These are phyloP conservation scores for Saturnispora dispora DNA, from an alignment of 805 yeast genomes.

Conservation along the genomic window DNA sequence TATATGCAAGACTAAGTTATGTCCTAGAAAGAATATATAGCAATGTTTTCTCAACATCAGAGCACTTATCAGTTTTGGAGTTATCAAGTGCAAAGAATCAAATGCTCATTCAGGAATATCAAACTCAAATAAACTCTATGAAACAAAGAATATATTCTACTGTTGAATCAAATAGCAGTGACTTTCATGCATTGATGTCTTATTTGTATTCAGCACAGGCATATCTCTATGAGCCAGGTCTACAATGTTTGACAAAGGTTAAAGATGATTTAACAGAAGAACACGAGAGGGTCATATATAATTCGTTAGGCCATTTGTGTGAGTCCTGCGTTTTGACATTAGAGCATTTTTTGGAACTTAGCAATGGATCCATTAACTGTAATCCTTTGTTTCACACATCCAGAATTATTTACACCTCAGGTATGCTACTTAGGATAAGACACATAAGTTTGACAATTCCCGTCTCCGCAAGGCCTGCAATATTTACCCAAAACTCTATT, in stretches of 20 bases:
- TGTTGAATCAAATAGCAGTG: slow-evolving; percentile 25
- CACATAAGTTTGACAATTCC: slow-evolving; percentile 49
- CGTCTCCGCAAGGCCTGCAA: slow-evolving; percentile 32
- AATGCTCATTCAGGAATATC: slow-evolving; percentile 41
- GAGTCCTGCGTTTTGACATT: slow-evolving; percentile 44
- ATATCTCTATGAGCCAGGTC: slow-evolving; percentile 50
- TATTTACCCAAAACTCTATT: slow-evolving; percentile 39
- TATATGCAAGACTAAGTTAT: slow-evolving; percentile 50
- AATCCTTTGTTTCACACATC: slow-evolving; percentile 51
- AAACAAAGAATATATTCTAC: slow-evolving; percentile 29
- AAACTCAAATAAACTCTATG: slow-evolving; percentile 34
- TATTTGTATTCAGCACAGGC: slow-evolving; percentile 59
- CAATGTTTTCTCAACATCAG: slow-evolving; percentile 36
- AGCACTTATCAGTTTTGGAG: slow-evolving; percentile 25
- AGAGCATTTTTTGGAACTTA: slow-evolving; percentile 37
- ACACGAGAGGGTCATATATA: slow-evolving; percentile 14
- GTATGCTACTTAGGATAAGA: slow-evolving; percentile 49
- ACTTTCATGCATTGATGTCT: slow-evolving; percentile 32
- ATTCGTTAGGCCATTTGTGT: slow-evolving; percentile 31
- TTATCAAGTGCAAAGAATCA: slow-evolving; percentile 25
- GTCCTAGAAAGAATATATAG: slow-evolving; percentile 53
- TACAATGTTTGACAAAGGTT: slow-evolving; percentile 12
- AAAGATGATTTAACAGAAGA: slow-evolving; percentile 27
- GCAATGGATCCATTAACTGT: slow-evolving; percentile 39
- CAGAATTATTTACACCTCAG: slow-evolving; percentile 55